Percentiles rank a stretch among this genome's conserved stretches.
phyloP scores from a whole-genome alignment of 768 basidiomycete genomes.

The Suillus clintonianus region DNA sequence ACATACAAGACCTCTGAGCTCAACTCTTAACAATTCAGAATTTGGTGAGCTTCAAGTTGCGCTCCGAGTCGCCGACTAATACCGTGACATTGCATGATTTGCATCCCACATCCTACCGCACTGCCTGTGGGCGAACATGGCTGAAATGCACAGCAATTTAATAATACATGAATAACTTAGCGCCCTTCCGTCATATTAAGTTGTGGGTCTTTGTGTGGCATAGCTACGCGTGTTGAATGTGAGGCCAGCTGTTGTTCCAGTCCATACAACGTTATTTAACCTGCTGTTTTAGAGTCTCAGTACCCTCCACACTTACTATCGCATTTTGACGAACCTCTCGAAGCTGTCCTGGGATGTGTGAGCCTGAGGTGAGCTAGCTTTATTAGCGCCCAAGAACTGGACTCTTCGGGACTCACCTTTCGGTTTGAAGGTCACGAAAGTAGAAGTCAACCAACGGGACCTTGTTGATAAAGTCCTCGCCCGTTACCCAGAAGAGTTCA shows the following conservation, averaged over 20 bases:
- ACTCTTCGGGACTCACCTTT: background rate
- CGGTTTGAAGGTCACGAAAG: background rate
- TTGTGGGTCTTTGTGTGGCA: background rate
- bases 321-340: background rate
- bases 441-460: constrained; percentile 13
- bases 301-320: background rate
- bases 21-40: background rate
- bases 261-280: background rate
- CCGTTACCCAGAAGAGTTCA: constrained; percentile 18
- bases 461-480: constrained; percentile 18
- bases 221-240: background rate
- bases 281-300: background rate
- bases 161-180: background rate
- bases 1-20: background rate
- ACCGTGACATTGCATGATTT: background rate
- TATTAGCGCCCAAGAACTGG: background rate
- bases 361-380: background rate
- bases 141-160: background rate
- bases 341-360: background rate
- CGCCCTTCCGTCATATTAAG: background rate
- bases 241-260: background rate
- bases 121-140: background rate
- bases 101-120: background rate
- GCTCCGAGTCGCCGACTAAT: background rate
- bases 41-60: background rate